Conservation (phyloP, 2,329 filamentous ascomycete species). For the Phialemoniopsis sp. region DNA sequence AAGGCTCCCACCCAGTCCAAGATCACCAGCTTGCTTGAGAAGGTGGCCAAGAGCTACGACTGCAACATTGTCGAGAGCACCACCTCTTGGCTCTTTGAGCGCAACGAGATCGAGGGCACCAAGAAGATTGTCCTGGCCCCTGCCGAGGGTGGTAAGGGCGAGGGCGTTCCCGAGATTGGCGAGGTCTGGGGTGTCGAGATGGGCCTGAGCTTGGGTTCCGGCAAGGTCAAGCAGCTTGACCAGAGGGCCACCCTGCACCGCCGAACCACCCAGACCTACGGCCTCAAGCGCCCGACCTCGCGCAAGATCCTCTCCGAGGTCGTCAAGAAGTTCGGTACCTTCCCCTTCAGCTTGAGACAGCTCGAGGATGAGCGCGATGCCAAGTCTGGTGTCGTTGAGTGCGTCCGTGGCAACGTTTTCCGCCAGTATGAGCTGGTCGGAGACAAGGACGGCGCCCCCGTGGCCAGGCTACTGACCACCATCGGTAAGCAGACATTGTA, state of each 20-base stretch:
- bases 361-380: slow-evolving; percentile 94
- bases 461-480: slow-evolving; percentile 85
- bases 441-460: slow-evolving; percentile 82
- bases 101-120: slow-evolving; percentile 93
- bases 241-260: slow-evolving; percentile 90
- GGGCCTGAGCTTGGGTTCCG: slow-evolving; percentile 82
- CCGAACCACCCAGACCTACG: slow-evolving; percentile 86
- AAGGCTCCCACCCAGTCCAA: slow-evolving; percentile 82
- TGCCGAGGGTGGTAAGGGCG: slow-evolving; percentile 82
- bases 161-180: slow-evolving; percentile 80
- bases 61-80: slow-evolving; percentile 96
- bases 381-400: slow-evolving; percentile 94
- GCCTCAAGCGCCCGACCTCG: slow-evolving; percentile 89
- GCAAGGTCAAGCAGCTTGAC: slow-evolving; percentile 90
- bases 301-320: slow-evolving; percentile 91
- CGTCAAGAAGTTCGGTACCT: slow-evolving; percentile 94
- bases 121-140: slow-evolving; percentile 97
- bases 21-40: slow-evolving; percentile 85
- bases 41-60: slow-evolving; percentile 85
- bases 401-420: slow-evolving; percentile 87
- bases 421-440: slow-evolving; percentile 95
- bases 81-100: slow-evolving; percentile 93
- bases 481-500: slow-evolving; percentile 68
- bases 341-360: slow-evolving; percentile 96
- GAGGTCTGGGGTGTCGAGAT: slow-evolving; percentile 99